Evolutionary conservation across 1,284 basidiomycete species (phyloP), one percentile per base, ranked within the genome.

Genomic region (Golubevia sp.): DNA sequence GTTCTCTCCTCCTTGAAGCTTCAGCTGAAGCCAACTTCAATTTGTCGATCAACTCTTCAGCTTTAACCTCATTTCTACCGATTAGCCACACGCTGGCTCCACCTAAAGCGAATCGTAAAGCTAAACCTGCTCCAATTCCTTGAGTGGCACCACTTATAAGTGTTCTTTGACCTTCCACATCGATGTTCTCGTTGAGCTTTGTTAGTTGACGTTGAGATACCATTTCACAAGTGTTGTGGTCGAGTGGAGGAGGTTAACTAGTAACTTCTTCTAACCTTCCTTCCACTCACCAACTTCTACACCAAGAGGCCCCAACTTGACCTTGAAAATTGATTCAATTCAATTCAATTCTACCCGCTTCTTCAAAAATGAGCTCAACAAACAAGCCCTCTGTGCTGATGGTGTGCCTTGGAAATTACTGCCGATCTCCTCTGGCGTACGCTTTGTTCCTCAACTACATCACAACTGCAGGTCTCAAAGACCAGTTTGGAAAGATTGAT

Each of bases 371-470:
- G n/a, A n/a, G n/a, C n/a, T n/a, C 30, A 34, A 5, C 30, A 34
- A 34, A 34, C 5, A 34, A 5, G 30, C 4, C 30, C 11, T 34
- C 30, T 3, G 30, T 34, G 30, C 4, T 34, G 30, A 5, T 34
- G 4, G 11, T 11, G 11, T 34, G 30, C 30, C 4, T 23, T 5
- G 55, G 62, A 50, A 64, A 64, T 49, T 60, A 60, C 52, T 64
- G 62, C 57, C 62, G 66, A 21, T 58, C 55, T 20, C 66, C 66
- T 15, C 55, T 68, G 56, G 66, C 66, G 7, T 70, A 75, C 51
- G 76, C 79, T 2, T 76, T 82, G 0, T 81, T 82, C 59, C 59
- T 61, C 18, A 56, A 80, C 23, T 62, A 63, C 4, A 73, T 73
- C 1, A 59, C 38, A 23, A 59, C 64, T n/a, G 48, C 70, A 1